phyloP scores from a whole-genome alignment of 495 filamentous ascomycete genomes.

The Xylaria longipes region DNA sequence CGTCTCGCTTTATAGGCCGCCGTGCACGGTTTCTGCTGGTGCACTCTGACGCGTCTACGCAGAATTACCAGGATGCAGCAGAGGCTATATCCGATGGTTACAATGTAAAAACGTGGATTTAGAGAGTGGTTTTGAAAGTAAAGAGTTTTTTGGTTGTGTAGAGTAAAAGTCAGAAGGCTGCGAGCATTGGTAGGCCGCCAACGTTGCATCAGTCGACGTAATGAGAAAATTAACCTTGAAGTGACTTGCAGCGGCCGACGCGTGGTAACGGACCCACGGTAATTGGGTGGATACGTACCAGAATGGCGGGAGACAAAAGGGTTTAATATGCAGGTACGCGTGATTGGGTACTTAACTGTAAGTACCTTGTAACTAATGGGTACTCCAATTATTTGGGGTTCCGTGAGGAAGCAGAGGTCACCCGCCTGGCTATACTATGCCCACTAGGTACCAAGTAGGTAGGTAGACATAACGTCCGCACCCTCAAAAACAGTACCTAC shows the following conservation, averaged over 20 bases:
- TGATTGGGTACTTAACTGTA: neutral
- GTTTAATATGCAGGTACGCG: neutral
- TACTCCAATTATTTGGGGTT: neutral
- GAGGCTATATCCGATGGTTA: neutral
- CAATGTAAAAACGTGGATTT: neutral
- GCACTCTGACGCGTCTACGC: neutral
- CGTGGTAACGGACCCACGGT: no score
- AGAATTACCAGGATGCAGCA: neutral
- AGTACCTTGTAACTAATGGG: no score
- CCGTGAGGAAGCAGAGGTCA: no score
- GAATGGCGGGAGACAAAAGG: neutral
- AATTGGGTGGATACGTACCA: conserved; percentile 10
- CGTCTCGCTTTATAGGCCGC: neutral
- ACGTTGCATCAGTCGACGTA: neutral
- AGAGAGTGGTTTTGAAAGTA: neutral
- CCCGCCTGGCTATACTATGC: no score
- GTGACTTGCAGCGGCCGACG: neutral
- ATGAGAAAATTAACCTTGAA: neutral
- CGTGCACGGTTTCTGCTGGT: neutral
- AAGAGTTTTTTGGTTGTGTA: neutral
- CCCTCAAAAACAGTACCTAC: no score
- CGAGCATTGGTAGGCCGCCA: neutral
- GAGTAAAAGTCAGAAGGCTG: neutral
- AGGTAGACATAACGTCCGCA: no score
- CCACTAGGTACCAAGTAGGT: no score